Evolutionary conservation across 108 stramenopile genomes (phyloP).

Genomic region (Cyclotella distinguenda): DNA sequence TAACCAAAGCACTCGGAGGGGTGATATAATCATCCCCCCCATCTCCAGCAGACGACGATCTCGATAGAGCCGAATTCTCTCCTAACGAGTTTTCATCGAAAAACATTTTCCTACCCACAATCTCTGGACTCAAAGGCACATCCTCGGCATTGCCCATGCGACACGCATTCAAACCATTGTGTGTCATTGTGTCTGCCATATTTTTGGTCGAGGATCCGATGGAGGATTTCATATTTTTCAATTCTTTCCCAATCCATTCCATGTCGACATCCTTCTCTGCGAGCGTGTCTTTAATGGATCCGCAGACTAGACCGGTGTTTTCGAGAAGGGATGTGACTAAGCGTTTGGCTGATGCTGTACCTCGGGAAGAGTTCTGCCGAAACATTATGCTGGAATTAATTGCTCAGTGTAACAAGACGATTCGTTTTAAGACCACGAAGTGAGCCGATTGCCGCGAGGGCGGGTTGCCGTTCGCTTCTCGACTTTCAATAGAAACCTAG

Average conservation of each 20-base stretch:
- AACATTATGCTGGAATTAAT: conserved; percentile 6
- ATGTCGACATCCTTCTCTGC: conserved; percentile 33
- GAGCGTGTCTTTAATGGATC: conserved; percentile 40
- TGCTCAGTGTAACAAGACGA: too few relatives aligned
- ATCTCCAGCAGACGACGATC: background rate
- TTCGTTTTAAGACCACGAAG: too few relatives aligned
- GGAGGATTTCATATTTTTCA: conserved; percentile 24
- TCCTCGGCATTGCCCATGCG: background rate
- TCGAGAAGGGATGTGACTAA: conserved; percentile 31
- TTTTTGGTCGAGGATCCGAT: conserved; percentile 9
- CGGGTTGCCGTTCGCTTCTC: too few relatives aligned
- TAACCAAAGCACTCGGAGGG: conserved; percentile 3
- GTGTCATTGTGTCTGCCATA: conserved; percentile 14
- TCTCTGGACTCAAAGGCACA: background rate
- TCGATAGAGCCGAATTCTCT: background rate
- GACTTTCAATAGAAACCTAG: too few relatives aligned
- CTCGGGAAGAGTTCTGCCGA: conserved; percentile 1
- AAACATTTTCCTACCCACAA: conserved; percentile 1
- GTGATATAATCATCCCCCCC: conserved; percentile 9
- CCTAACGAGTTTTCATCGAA: conserved; percentile 12
- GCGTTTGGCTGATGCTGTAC: conserved; percentile 23
- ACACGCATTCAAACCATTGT: background rate
- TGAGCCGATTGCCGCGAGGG: too few relatives aligned
- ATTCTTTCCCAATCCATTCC: conserved; percentile 26
- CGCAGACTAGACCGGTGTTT: conserved; percentile 36